Evolutionary conservation across 2,329 filamentous ascomycete species (phyloP).

Genomic region (Cordyceps pruinosa): DNA sequence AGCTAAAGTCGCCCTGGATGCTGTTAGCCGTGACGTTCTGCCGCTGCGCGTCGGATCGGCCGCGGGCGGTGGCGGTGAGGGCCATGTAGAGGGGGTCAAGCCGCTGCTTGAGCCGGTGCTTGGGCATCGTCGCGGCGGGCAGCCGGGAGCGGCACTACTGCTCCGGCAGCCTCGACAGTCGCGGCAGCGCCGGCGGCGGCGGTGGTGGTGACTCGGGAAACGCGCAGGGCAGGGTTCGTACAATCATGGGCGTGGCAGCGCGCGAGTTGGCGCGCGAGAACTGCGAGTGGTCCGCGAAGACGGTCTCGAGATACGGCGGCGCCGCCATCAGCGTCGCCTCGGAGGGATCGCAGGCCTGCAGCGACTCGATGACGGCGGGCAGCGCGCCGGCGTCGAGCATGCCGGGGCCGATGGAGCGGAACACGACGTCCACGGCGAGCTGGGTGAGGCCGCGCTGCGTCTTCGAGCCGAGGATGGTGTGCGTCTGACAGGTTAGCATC

Average conservation of each 20-base stretch:
- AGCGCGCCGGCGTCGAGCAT: constrained; percentile 57
- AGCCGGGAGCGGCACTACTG: constrained; percentile 23
- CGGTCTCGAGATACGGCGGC: constrained; percentile 67
- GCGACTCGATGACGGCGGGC: constrained; percentile 61
- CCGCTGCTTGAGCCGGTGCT: constrained; percentile 31
- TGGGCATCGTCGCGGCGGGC: not conserved
- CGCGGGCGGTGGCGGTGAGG: constrained; percentile 38
- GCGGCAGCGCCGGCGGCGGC: not conserved
- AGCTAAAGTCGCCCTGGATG: constrained; percentile 44
- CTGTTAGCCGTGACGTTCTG: constrained; percentile 33
- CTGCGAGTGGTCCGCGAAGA: constrained; percentile 59
- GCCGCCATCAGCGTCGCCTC: constrained; percentile 74
- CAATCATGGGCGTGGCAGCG: constrained; percentile 62
- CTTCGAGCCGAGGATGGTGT: constrained; percentile 88
- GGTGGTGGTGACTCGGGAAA: constrained; percentile 22
- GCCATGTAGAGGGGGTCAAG: constrained; percentile 31
- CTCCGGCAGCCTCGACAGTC: constrained; percentile 15
- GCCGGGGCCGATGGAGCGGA: constrained; percentile 68
- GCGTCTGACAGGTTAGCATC: constrained; percentile 55
- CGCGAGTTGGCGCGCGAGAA: constrained; percentile 55
- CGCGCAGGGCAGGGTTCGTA: constrained; percentile 37
- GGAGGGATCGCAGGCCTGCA: constrained; percentile 70
- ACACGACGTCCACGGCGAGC: constrained; percentile 83
- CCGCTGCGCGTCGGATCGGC: constrained; percentile 28
- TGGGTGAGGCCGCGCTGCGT: constrained; percentile 85